phyloP scores from a whole-genome alignment of 1,284 basidiomycete species.

The Coriolopsis trogii region DNA sequence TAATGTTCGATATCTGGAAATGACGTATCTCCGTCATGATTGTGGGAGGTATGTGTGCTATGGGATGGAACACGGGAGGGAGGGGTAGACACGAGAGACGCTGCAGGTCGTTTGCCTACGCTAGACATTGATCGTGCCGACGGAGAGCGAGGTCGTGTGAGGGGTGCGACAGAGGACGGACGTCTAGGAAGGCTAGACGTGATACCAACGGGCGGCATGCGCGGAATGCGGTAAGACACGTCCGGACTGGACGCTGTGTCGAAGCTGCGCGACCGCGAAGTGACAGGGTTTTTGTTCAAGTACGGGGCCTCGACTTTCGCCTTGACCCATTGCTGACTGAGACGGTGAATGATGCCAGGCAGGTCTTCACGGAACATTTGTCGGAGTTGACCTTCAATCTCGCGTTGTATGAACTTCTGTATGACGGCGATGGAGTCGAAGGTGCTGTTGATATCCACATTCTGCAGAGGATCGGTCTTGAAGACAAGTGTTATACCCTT shows the following conservation, averaged over 20 bases:
- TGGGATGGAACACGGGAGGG: constrained; percentile 22
- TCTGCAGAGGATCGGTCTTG: constrained; percentile 99
- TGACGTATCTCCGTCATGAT: constrained; percentile 48
- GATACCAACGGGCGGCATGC: constrained; percentile 25
- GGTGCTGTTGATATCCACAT: constrained; percentile 96
- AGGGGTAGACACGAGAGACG: constrained; percentile 25
- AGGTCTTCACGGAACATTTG: constrained; percentile 99
- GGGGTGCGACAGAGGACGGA: constrained; percentile 21
- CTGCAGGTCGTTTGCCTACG: constrained; percentile 23
- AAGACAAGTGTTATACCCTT: constrained; percentile 99
- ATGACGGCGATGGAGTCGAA: constrained; percentile 99
- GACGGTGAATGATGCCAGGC: constrained; percentile 94
- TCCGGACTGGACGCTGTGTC: constrained; percentile 38
- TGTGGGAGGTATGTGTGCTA: constrained; percentile 23
- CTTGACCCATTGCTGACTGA: constrained; percentile 94
- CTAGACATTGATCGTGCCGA: constrained; percentile 29
- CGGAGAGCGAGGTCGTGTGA: constrained; percentile 28
- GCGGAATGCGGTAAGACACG: constrained; percentile 24
- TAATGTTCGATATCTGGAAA: constrained; percentile 89
- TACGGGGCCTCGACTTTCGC: constrained; percentile 85
- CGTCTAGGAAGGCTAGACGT: constrained; percentile 25
- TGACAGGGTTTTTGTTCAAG: constrained; percentile 50
- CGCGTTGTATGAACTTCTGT: constrained; percentile 93
- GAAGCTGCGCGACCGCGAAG: constrained; percentile 34
- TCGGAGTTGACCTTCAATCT: constrained; percentile 95